A percentile compares a stretch with the other conserved stretches of the same genome.
Conservation (phyloP, 1,284 basidiomycete genomes). For the Apiotrichum gamsii region DNA sequence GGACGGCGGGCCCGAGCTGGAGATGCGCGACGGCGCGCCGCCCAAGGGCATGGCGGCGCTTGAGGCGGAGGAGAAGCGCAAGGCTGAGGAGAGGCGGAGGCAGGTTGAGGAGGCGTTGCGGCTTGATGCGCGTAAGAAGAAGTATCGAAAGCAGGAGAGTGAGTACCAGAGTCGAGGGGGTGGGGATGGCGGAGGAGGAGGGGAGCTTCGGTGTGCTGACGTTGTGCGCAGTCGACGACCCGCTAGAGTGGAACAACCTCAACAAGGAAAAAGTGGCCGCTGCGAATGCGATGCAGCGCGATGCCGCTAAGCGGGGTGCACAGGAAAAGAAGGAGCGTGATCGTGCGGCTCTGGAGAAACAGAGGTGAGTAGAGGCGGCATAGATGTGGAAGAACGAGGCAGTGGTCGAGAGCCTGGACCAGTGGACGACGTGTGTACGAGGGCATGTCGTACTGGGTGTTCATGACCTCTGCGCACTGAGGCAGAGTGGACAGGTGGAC, state of each 20-base stretch:
- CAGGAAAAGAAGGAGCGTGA: conserved; percentile 38
- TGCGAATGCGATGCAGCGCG: conserved; percentile 35
- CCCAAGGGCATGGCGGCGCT: conserved; percentile 21
- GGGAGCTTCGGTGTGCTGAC: too few relatives aligned
- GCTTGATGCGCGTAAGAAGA: conserved; percentile 43
- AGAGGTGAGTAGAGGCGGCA: conserved; percentile 29
- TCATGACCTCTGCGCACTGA: too few relatives aligned
- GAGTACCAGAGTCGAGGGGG: conserved; percentile 4
- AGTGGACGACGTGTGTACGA: too few relatives aligned
- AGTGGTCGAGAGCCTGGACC: too few relatives aligned
- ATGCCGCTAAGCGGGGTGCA: conserved; percentile 34
- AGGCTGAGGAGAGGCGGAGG: conserved; percentile 36
- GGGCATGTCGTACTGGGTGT: too few relatives aligned
- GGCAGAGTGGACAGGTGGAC: too few relatives aligned
- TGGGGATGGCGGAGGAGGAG: too few relatives aligned
- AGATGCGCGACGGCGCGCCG: conserved; percentile 20
- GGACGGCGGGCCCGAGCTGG: conserved; percentile 30
- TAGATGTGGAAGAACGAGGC: background rate
- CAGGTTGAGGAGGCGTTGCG: conserved; percentile 39
- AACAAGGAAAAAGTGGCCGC: conserved; percentile 43
- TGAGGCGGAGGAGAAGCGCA: conserved; percentile 34
- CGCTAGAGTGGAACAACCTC: conserved; percentile 32
- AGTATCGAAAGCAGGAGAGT: conserved; percentile 41
- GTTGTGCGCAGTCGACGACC: conserved; percentile 40
- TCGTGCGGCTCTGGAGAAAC: conserved; percentile 45